These are phyloP conservation scores for Shiraia sp. DNA, from an alignment of 2,329 filamentous ascomycete genomes.

Conservation along the genomic window DNA sequence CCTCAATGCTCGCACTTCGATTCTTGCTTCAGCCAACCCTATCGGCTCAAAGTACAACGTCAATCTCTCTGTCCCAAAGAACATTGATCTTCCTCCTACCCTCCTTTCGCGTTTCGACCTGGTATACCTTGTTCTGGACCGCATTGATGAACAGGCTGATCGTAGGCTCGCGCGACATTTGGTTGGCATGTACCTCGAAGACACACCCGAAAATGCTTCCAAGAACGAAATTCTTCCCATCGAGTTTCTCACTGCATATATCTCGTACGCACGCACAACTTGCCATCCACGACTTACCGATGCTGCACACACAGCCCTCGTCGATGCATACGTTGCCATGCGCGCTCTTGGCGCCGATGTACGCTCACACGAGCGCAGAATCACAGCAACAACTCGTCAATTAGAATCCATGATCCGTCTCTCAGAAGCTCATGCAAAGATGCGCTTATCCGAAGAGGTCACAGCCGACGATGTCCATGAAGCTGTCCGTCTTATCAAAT, in stretches of 20 bases:
- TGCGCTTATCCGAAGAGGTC: conserved; percentile 80
- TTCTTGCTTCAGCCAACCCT: conserved; percentile 94
- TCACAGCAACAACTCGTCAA: conserved; percentile 95
- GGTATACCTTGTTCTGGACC: conserved; percentile 94
- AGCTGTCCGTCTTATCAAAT: conserved; percentile 89
- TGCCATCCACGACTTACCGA: conserved; percentile 81
- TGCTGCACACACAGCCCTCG: conserved; percentile 80
- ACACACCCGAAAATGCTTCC: conserved; percentile 83
- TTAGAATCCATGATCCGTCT: conserved; percentile 98
- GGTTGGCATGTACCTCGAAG: conserved; percentile 95
- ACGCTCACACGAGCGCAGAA: conserved; percentile 87
- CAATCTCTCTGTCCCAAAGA: conserved; percentile 92
- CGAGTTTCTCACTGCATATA: conserved; percentile 95
- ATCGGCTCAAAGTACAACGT: conserved; percentile 98
- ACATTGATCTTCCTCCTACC: conserved; percentile 95
- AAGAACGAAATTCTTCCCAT: conserved; percentile 77
- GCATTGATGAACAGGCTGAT: conserved; percentile 87
- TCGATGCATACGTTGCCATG: conserved; percentile 90
- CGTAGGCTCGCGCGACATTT: conserved; percentile 88
- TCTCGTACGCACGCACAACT: conserved; percentile 89
- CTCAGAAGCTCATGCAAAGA: conserved; percentile 94
- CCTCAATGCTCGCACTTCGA: conserved; percentile 91
- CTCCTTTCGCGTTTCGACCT: conserved; percentile 94
- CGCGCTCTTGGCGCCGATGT: conserved; percentile 76
- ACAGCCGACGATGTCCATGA: conserved; percentile 83